Evolutionary conservation across 1,284 basidiomycete genomes (phyloP).

Genomic region (Trametes sp.): DNA sequence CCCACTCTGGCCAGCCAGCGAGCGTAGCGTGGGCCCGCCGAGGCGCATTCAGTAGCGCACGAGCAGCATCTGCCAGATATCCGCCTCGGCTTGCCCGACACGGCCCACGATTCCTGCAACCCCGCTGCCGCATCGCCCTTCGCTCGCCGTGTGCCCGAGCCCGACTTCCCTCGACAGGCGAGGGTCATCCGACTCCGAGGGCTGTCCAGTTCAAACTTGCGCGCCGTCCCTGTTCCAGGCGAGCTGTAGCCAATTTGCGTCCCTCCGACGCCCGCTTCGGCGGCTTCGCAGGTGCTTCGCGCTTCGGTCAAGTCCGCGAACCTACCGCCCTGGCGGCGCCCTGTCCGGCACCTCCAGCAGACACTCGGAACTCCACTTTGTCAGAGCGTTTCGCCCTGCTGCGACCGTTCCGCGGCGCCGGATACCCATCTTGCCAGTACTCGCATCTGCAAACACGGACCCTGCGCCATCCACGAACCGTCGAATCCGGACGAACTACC

Average conservation of each 20-base stretch:
- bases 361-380: not conserved
- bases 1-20: constrained; percentile 6
- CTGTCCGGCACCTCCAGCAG: not conserved
- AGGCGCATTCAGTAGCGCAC: not conserved
- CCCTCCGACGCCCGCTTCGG: constrained; percentile 6
- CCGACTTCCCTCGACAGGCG: constrained; percentile 46
- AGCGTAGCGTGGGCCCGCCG: constrained; percentile 5
- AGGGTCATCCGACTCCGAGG: constrained; percentile 5
- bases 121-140: not conserved
- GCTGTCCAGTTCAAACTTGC: not conserved
- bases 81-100: not conserved
- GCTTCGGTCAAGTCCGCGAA: constrained; percentile 2
- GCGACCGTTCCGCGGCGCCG: not conserved
- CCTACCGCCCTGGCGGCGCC: constrained; percentile 2
- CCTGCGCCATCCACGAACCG: not conserved
- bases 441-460: no score
- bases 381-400: not conserved
- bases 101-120: not conserved
- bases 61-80: constrained; percentile 1
- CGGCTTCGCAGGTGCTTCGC: constrained; percentile 1
- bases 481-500: not conserved
- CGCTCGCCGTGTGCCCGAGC: not conserved
- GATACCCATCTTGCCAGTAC: not conserved
- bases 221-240: not conserved
- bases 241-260: not conserved